Evolutionary conservation across 2,329 filamentous ascomycete species (phyloP).

Genomic region (Blastomyces percursus): DNA sequence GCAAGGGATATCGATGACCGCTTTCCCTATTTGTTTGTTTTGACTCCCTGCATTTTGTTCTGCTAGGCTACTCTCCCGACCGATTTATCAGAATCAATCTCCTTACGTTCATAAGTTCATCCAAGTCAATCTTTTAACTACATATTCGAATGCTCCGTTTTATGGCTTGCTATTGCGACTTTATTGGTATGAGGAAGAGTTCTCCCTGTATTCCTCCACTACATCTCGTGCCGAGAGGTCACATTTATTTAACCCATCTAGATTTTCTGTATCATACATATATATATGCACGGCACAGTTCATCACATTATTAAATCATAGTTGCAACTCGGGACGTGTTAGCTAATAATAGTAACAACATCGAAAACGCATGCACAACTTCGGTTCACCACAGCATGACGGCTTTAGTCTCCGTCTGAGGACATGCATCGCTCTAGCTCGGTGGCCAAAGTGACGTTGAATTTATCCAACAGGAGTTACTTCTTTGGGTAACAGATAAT

Average conservation of each 20-base stretch:
- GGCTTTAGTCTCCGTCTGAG: background rate
- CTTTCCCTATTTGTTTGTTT: background rate
- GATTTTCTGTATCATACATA: background rate
- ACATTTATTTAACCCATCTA: background rate
- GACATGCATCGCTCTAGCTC: background rate
- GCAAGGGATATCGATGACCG: background rate
- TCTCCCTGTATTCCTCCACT: background rate
- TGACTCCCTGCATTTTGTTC: background rate
- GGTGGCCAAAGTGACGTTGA: background rate
- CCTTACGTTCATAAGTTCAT: too few species aligned
- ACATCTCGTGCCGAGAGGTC: background rate
- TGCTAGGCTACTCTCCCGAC: background rate
- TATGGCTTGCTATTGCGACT: too few species aligned
- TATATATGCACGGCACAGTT: background rate
- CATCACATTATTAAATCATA: background rate
- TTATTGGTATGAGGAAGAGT: too few species aligned
- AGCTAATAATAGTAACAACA: background rate
- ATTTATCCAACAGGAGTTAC: background rate
- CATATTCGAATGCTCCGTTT: too few species aligned
- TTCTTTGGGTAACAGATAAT: background rate
- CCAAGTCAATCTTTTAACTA: too few species aligned
- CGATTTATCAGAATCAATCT: too few species aligned
- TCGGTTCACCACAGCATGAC: background rate
- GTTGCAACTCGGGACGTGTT: background rate
- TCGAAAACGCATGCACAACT: background rate